These are phyloP conservation scores for Microcyclospora pomicola DNA, from an alignment of 2,329 filamentous ascomycete species.

Conservation along the genomic window DNA sequence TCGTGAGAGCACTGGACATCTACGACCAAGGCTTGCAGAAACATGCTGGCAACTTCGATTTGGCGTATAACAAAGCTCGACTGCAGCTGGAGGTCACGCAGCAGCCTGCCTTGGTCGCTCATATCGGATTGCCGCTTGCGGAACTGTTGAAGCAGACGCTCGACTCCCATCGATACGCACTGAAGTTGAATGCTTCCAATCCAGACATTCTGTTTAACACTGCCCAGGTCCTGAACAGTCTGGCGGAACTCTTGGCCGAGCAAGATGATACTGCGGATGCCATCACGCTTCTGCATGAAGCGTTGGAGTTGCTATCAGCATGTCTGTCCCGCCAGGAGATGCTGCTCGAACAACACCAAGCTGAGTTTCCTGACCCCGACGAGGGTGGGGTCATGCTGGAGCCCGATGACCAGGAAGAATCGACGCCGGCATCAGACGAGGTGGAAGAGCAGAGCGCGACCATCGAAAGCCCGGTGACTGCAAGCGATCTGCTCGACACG, in stretches of 20 bases:
- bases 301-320: conserved; percentile 44
- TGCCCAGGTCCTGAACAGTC: conserved; percentile 51
- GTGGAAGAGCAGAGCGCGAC: conserved; percentile 48
- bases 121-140: conserved; percentile 40
- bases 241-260: conserved; percentile 47
- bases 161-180: conserved; percentile 48
- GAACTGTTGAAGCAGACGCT: conserved; percentile 48
- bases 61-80: conserved; percentile 64
- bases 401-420: conserved; percentile 5
- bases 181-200: conserved; percentile 47
- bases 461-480: conserved; percentile 53
- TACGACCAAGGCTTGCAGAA: conserved; percentile 50
- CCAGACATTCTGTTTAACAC: conserved; percentile 59
- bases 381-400: conserved; percentile 15
- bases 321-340: conserved; percentile 33
- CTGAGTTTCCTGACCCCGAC: conserved; percentile 15
- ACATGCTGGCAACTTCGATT: conserved; percentile 51
- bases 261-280: conserved; percentile 36
- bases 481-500: conserved; percentile 53
- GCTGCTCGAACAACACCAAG: conserved; percentile 29
- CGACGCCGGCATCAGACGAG: conserved; percentile 3
- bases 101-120: conserved; percentile 46
- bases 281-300: conserved; percentile 43
- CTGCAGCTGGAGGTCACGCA: conserved; percentile 58
- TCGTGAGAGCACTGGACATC: conserved; percentile 49